Evolutionary conservation across 371 early-diverging fungal species (phyloP).

Genomic region (Syncephalastrum monosporum): DNA sequence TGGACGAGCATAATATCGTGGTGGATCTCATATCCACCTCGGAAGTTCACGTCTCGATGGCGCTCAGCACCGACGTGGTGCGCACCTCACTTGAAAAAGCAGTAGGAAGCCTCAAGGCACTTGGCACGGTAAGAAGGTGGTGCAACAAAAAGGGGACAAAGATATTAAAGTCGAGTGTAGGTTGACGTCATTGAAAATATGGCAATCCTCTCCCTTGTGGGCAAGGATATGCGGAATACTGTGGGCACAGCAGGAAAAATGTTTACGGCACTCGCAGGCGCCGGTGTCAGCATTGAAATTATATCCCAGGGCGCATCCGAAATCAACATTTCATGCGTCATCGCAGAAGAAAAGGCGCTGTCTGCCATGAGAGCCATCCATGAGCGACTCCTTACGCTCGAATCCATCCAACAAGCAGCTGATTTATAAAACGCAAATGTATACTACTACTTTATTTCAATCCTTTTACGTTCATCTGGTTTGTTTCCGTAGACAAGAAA

Average conservation of each 20-base stretch:
- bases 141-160: neutral
- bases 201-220: constrained; percentile 96
- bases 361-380: constrained; percentile 91
- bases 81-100: constrained; percentile 67
- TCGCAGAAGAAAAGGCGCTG: constrained; percentile 65
- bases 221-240: constrained; percentile 92
- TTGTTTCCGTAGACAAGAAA: too few relatives aligned
- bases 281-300: constrained; percentile 96
- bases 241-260: constrained; percentile 93
- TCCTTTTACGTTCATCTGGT: too few relatives aligned
- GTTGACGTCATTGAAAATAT: constrained; percentile 76
- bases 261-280: constrained; percentile 88
- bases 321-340: constrained; percentile 97
- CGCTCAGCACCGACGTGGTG: constrained; percentile 65
- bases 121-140: constrained; percentile 59
- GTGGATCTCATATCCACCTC: constrained; percentile 96
- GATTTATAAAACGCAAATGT: constrained; percentile 1
- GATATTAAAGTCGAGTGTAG: constrained; percentile 15
- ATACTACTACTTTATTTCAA: too few relatives aligned
- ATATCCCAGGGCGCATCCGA: constrained; percentile 97
- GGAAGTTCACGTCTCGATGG: constrained; percentile 97
- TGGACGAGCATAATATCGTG: constrained; percentile 85
- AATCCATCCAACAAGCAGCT: constrained; percentile 4
- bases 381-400: constrained; percentile 52
- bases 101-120: constrained; percentile 54